Base-by-base conservation (phyloP, 345 rosid genomes). In the Eucalyptus microcorys region DNA sequence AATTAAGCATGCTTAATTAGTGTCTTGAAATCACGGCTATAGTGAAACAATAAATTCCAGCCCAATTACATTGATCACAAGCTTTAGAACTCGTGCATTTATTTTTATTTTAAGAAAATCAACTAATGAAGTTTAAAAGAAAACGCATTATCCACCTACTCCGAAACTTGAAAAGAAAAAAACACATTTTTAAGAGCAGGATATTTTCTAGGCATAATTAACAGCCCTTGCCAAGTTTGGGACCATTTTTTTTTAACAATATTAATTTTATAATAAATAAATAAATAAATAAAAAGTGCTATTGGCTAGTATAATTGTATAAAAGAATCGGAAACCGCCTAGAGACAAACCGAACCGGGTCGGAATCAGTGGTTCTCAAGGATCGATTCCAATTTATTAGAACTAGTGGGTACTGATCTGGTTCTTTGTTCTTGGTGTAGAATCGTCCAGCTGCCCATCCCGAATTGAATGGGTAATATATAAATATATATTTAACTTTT, bases 311-410 rank as follows among this genome's bases (percentile, higher is more conserved):
- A 7, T 4, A 26, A 19, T 19, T 52, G 26, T 52, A 7, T 10
- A 19, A 52, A 50, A 52, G 5, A 52, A 52, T 52, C 3, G 55
- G 24, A 1, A 52, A 52, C 24, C 4, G 10, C 4, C 10, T 0
- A 3, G 0, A 52, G 19, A 2, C 4, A 52, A 52, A 52, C 0
- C 2, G 2, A 1, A 0, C 0, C 0, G 1, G 2, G 4, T 19
- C 22, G 0, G 1, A 7, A 52, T 19, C 0, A 19, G 2, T 3
- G 24, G 4, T 52, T 52, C 0, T 1, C 2, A 52, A 52, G 1
- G 0, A 9, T 16, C 0, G 4, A 52, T 52, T 19, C 57, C 2
- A 52, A 52, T 52, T 3, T 52, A 52, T 19, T 52, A 7, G 0
- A 52, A 2, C 2, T 19, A 19, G 26, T 3, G 10, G 26, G 2